Evolutionary conservation across 2,329 filamentous ascomycete genomes (phyloP).

Genomic region (Aureobasidium sp.): DNA sequence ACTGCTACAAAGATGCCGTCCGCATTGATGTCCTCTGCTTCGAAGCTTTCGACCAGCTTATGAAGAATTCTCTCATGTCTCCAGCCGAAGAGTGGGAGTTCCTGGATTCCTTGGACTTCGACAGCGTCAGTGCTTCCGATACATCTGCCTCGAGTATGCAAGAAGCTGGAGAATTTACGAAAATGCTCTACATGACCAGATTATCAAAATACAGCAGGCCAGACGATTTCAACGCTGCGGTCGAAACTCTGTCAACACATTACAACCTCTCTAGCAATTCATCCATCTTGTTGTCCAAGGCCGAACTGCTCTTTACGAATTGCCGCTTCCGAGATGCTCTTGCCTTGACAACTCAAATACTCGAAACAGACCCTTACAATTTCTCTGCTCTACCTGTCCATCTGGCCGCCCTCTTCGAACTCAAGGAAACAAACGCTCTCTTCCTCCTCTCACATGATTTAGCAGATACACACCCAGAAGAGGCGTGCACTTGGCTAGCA

Average conservation of each 20-base stretch:
- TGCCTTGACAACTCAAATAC: constrained; percentile 70
- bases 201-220: constrained; percentile 93
- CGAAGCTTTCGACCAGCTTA: constrained; percentile 94
- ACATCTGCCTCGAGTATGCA: constrained; percentile 58
- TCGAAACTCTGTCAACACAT: constrained; percentile 85
- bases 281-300: constrained; percentile 81
- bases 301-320: constrained; percentile 87
- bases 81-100: constrained; percentile 88
- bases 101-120: constrained; percentile 81
- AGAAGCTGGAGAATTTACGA: constrained; percentile 87
- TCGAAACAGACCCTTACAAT: constrained; percentile 79
- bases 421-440: constrained; percentile 75
- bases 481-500: constrained; percentile 86
- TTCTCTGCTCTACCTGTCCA: constrained; percentile 85
- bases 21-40: constrained; percentile 97
- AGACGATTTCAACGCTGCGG: constrained; percentile 69
- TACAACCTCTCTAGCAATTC: constrained; percentile 82
- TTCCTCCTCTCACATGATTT: constrained; percentile 90
- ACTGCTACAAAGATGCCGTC: constrained; percentile 97
- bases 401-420: constrained; percentile 81
- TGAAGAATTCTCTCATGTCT: constrained; percentile 88
- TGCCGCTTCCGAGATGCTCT: constrained; percentile 87
- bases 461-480: constrained; percentile 81
- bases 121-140: constrained; percentile 60
- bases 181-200: constrained; percentile 91